Evolutionary conservation across 108 stramenopile genomes (phyloP).

Genomic region (Cyclostephanos tholiformis): DNA sequence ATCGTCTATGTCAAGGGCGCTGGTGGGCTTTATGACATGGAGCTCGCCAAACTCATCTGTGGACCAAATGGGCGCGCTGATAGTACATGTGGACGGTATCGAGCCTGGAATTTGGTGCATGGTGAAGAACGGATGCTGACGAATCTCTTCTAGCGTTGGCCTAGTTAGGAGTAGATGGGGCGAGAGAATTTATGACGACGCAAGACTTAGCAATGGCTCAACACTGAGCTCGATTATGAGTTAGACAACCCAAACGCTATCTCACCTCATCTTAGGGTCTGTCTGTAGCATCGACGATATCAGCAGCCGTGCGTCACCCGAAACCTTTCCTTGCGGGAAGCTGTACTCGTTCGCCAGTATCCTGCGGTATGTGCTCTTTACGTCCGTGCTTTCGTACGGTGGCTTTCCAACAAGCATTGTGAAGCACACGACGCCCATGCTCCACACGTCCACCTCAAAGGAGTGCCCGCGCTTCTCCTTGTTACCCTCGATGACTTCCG

Average conservation of each 20-base stretch:
- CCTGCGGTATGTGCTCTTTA: slow-evolving; percentile 97
- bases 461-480: slow-evolving; percentile 90
- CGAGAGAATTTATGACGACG: slow-evolving; percentile 12
- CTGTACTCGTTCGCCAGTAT: slow-evolving; percentile 93
- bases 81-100: slow-evolving; percentile 61
- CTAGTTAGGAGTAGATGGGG: slow-evolving; percentile 18
- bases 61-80: slow-evolving; percentile 71
- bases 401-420: slow-evolving; percentile 97
- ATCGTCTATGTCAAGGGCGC: slow-evolving; percentile 40
- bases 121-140: slow-evolving; percentile 84
- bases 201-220: not conserved
- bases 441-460: slow-evolving; percentile 98
- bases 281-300: slow-evolving; percentile 91
- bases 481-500: slow-evolving; percentile 94
- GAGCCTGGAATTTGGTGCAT: slow-evolving; percentile 60
- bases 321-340: slow-evolving; percentile 87
- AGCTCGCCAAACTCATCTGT: slow-evolving; percentile 58
- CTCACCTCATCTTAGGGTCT: slow-evolving; percentile 78
- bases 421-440: slow-evolving; percentile 96
- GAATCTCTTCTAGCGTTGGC: slow-evolving; percentile 77
- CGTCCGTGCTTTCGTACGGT: slow-evolving; percentile 97
- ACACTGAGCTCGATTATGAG: no score
- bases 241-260: not conserved
- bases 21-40: slow-evolving; percentile 40
- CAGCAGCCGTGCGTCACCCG: slow-evolving; percentile 80